phyloP scores from a whole-genome alignment of 78 protist genomes.

The slime mould (Dictyostelium discoideum) region dicty_2.7 NC_007091.3:730501-731000 shows the following conservation, averaged over 20 bases:
- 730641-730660: conserved; percentile 57
- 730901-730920: conserved; percentile 87
- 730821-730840: conserved; percentile 82
- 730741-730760: conserved; percentile 39
- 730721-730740: conserved; percentile 75
- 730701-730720: conserved; percentile 38
- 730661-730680: conserved; percentile 81
- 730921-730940: conserved; percentile 83
- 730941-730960: conserved; percentile 78
- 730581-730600: conserved; percentile 88
- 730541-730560: conserved; percentile 85
- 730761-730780: conserved; percentile 74
- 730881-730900: conserved; percentile 85
- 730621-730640: conserved; percentile 49
- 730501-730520: conserved; percentile 87
- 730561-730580: conserved; percentile 69
- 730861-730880: conserved; percentile 83
- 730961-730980: conserved; percentile 88
- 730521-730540: conserved; percentile 83
- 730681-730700: conserved; percentile 76
- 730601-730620: conserved; percentile 67
- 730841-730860: conserved; percentile 84
- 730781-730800: conserved; percentile 52
- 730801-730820: conserved; percentile 75
- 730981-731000: conserved; percentile 88